Conservation (phyloP, 768 basidiomycete species). For the Phylloporus scabripes region DNA sequence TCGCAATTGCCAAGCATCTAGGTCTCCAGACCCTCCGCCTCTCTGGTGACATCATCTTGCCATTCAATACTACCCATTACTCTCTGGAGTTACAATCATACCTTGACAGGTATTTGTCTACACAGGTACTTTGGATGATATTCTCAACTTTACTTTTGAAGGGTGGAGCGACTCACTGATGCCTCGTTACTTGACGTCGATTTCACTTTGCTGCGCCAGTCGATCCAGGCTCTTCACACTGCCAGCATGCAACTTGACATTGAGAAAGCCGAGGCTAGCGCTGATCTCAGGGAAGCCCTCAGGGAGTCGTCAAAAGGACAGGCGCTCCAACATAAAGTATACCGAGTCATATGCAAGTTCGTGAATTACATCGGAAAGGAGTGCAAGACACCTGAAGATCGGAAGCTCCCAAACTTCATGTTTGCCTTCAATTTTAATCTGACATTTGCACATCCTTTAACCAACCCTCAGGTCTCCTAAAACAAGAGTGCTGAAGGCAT, state of each 20-base stretch:
- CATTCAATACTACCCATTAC: slow-evolving; percentile 76
- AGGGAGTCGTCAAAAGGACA: slow-evolving; percentile 31
- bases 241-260: slow-evolving; percentile 52
- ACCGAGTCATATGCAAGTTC: slow-evolving; percentile 31
- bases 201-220: slow-evolving; percentile 39
- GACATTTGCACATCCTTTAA: not conserved
- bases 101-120: slow-evolving; percentile 45
- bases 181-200: slow-evolving; percentile 43
- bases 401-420: slow-evolving; percentile 3
- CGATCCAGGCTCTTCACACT: slow-evolving; percentile 44
- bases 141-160: slow-evolving; percentile 5
- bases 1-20: slow-evolving; percentile 61
- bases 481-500: slow-evolving; percentile 47
- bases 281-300: slow-evolving; percentile 43
- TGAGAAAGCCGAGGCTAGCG: slow-evolving; percentile 54
- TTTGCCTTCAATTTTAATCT: slow-evolving; percentile 6
- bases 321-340: slow-evolving; percentile 18
- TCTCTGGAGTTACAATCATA: slow-evolving; percentile 60
- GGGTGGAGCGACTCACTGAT: slow-evolving; percentile 27
- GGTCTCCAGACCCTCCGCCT: slow-evolving; percentile 61
- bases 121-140: slow-evolving; percentile 23
- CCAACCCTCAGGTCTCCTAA: slow-evolving; percentile 14
- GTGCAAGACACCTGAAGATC: slow-evolving; percentile 10
- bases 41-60: slow-evolving; percentile 58
- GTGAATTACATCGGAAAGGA: slow-evolving; percentile 30